Conservation (phyloP, 192 early-diverging fungal species). For the Backusella mclennaniae region DNA sequence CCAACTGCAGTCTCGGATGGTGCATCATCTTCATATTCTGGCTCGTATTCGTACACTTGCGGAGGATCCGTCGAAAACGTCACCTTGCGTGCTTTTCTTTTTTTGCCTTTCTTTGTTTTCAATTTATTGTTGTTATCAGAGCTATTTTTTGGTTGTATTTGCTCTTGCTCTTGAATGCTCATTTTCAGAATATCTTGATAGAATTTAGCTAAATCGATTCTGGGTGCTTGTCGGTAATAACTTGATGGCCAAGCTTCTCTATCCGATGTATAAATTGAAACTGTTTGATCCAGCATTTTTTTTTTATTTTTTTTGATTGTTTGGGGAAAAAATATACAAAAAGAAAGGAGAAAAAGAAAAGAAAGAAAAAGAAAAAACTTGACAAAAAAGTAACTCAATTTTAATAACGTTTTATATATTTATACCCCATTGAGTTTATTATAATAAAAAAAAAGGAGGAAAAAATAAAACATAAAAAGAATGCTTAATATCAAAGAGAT, state of each 20-base stretch:
- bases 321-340: neutral
- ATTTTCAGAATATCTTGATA: neutral
- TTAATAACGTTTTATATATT: neutral
- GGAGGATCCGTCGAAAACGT: conserved; percentile 14
- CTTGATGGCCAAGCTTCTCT: conserved; percentile 14
- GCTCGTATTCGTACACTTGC: conserved; percentile 11
- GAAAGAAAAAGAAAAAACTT: neutral
- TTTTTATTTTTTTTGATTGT: neutral
- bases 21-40: neutral
- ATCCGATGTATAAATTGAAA: neutral
- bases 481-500: neutral
- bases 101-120: neutral
- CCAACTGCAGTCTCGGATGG: neutral
- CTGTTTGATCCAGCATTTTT: neutral
- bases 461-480: neutral
- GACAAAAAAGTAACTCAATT: neutral
- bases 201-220: conserved; percentile 17
- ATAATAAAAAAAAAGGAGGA: neutral
- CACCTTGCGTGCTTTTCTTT: neutral
- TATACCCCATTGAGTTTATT: neutral
- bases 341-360: neutral
- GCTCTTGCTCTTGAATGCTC: neutral
- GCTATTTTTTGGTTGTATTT: neutral
- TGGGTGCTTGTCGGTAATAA: neutral
- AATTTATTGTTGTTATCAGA: neutral